Conservation (phyloP, 768 basidiomycete genomes). For the Hebeloma cylindrosporum region DNA sequence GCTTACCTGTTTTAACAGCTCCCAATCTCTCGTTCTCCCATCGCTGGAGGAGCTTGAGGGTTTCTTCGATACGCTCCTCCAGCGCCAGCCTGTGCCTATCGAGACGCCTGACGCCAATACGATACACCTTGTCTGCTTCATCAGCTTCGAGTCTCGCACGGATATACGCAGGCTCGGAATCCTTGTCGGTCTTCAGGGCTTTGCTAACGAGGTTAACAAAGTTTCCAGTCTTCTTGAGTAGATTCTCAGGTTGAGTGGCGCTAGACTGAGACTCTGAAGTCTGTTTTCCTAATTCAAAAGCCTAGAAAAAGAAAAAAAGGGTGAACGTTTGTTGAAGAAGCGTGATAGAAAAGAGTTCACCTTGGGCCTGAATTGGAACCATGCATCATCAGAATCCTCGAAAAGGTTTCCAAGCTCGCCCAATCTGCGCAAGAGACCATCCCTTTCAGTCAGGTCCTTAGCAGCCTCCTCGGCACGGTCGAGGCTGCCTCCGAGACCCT, state of each 20-base stretch:
- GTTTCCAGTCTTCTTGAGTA: slow-evolving; percentile 68
- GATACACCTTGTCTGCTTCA: slow-evolving; percentile 77
- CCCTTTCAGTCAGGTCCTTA: slow-evolving; percentile 58
- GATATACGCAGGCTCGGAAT: slow-evolving; percentile 66
- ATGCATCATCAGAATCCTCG: slow-evolving; percentile 75
- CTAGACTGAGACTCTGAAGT: slow-evolving; percentile 21
- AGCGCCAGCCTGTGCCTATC: slow-evolving; percentile 83
- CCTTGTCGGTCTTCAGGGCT: slow-evolving; percentile 54
- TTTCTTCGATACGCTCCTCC: slow-evolving; percentile 85
- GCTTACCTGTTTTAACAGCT: slow-evolving; percentile 78
- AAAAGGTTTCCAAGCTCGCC: slow-evolving; percentile 85
- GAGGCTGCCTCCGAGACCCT: slow-evolving; percentile 73
- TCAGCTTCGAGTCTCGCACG: slow-evolving; percentile 76
- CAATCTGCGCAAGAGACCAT: slow-evolving; percentile 64
- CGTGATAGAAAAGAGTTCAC: slow-evolving; percentile 42
- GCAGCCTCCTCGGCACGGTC: slow-evolving; percentile 81
- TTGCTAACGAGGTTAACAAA: slow-evolving; percentile 74
- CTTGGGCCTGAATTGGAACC: slow-evolving; percentile 83
- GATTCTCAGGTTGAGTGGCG: slow-evolving; percentile 43
- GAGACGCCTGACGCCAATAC: slow-evolving; percentile 75
- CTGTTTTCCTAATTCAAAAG: slow-evolving; percentile 54
- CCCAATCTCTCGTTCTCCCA: slow-evolving; percentile 85
- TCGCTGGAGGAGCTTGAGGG: slow-evolving; percentile 72
- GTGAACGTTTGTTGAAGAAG: not conserved
- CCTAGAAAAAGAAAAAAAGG: slow-evolving; percentile 38